Evolutionary conservation across 306 rosid genomes (phyloP), one percentile per base, ranked within the genome.

Genomic region (Fagus sylvatica): DNA sequence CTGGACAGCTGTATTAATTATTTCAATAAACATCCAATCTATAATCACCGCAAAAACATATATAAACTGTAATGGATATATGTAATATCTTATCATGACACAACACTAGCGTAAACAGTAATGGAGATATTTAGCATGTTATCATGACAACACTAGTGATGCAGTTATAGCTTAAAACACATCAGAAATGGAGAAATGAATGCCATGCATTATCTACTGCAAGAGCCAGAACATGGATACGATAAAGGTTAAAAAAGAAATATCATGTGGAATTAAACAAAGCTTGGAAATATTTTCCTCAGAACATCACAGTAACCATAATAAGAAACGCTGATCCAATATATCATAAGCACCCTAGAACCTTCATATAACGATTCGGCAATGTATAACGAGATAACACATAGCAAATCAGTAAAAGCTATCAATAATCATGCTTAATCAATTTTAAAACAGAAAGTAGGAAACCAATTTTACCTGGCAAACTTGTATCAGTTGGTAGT

Each of bases 401-500:
- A 39, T 5, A 1, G 19, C 5, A 55, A 79, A 51, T 16, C 55
- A 69, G 19, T 34, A 7, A 53, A 74, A 75, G 55, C 69, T 41
- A 5, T 37, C 28, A 71, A 69, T 55, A 53, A 1, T n/a, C 37
- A 73, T 46, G 10, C 49, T 22, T 49, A 33, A 34, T 61, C 80
- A 55, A 2, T 76, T 42, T 46, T 19, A 46, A 49, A 48, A 76
- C 5, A 48, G 75, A 66, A 74, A 48, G 5, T 39, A 72, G 72
- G 49, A 53, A 41, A 49, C 17, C 49, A 53, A 32, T 60, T 72
- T 60, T 82, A 92, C 98, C 97, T 94, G 97, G 83, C 93, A 94
- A 87, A 94, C 97, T 88, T 92, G 93, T 89, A 92, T 94, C 85
- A 90, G 88, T 84, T 88, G 97, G 59, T 80, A 89, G 85, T 90